A percentile compares a stretch with the other conserved stretches of the same genome.
Conservation (phyloP, 2,329 filamentous ascomycete species). For the Apiospora aurea region DNA sequence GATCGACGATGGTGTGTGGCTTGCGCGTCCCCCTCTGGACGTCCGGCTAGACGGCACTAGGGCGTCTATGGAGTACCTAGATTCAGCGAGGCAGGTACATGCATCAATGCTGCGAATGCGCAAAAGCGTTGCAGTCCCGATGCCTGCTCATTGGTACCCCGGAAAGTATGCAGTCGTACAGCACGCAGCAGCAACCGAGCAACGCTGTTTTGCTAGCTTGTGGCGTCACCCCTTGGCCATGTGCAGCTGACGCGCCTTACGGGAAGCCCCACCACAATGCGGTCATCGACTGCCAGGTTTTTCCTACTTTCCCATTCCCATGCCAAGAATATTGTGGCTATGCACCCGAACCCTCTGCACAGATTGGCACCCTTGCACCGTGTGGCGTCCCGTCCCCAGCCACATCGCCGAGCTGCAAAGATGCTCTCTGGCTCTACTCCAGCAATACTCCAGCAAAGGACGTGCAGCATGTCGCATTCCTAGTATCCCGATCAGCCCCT, state of each 20-base stretch:
- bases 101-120: neutral
- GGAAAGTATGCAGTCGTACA: neutral
- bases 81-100: neutral
- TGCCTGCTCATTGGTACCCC: neutral
- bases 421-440: neutral
- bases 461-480: too few relatives aligned
- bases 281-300: slow-evolving; percentile 21
- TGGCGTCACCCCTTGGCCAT: slow-evolving; percentile 15
- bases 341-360: neutral
- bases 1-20: slow-evolving; percentile 20
- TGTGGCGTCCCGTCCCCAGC: neutral
- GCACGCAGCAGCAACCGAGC: neutral
- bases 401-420: neutral
- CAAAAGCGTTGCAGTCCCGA: neutral
- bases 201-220: neutral
- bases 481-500: neutral
- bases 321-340: neutral
- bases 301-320: slow-evolving; percentile 2
- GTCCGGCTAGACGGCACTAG: slow-evolving; percentile 6
- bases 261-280: slow-evolving; percentile 3
- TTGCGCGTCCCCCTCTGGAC: neutral
- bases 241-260: slow-evolving; percentile 13
- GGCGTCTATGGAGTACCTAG: neutral
- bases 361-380: neutral
- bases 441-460: neutral